Evolutionary conservation across 2,329 filamentous ascomycete species (phyloP).

Genomic region (Emergomyces orientalis): DNA sequence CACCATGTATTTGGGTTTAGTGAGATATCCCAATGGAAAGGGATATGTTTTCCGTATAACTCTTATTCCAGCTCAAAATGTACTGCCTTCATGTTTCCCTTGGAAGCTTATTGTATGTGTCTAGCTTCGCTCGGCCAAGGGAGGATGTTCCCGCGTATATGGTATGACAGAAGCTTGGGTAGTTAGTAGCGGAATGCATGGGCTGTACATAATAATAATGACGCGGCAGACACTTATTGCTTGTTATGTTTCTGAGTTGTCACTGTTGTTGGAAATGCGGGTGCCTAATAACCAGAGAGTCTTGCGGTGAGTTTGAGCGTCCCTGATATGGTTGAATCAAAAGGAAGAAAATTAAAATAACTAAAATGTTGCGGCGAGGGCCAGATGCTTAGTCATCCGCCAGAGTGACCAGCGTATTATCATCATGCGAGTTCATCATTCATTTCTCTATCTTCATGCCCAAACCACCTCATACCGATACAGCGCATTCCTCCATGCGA

Average conservation of each 20-base stretch:
- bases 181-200: not conserved
- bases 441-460: not conserved
- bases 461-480: not conserved
- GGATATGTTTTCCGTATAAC: not conserved
- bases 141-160: not conserved
- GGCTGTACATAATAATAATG: not conserved
- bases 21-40: not conserved
- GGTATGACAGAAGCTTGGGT: not conserved
- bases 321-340: not conserved
- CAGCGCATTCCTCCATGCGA: not conserved
- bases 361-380: too few relatives aligned
- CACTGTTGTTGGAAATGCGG: not conserved
- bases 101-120: too few relatives aligned
- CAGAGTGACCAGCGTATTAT: not conserved
- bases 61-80: not conserved
- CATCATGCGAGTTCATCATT: not conserved
- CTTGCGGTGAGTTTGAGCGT: too few relatives aligned
- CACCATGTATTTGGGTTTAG: not conserved
- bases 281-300: not conserved
- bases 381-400: not conserved
- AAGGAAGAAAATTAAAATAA: too few relatives aligned
- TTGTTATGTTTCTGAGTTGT: not conserved
- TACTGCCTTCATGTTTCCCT: too few relatives aligned
- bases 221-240: not conserved
- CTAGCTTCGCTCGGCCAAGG: too few relatives aligned